Evolutionary conservation across 129 eudicot species (phyloP).

Genomic region (Flaveria brownii): DNA sequence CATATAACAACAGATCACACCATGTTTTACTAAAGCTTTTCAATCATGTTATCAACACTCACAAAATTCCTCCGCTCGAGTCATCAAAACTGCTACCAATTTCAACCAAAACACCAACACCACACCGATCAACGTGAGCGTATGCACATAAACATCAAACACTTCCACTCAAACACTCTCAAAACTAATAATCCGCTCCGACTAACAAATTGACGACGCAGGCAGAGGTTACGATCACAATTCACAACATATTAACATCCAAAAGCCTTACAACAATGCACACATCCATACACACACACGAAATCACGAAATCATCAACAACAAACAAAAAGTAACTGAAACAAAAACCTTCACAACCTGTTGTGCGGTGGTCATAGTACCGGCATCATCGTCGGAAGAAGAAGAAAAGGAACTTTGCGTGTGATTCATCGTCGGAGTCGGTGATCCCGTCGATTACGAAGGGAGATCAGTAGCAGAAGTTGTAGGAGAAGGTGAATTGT

Average conservation of each 20-base stretch:
- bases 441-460: not conserved
- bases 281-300: not conserved
- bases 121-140: not conserved
- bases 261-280: conserved; percentile 6
- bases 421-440: conserved; percentile 48
- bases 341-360: conserved; percentile 40
- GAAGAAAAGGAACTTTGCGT: conserved; percentile 52
- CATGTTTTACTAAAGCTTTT: not conserved
- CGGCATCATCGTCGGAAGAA: conserved; percentile 59
- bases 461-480: conserved; percentile 10
- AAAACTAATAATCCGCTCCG: not conserved
- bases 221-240: conserved; percentile 20
- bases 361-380: conserved; percentile 52
- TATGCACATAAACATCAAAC: not conserved
- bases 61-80: not conserved
- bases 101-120: not conserved
- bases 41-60: not conserved
- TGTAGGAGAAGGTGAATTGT: not conserved
- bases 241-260: not conserved
- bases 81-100: not conserved
- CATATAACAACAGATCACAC: not conserved
- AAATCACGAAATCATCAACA: not conserved
- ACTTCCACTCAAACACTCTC: not conserved
- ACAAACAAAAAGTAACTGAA: not conserved
- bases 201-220: not conserved